Evolutionary conservation across 179 eudicot genomes (phyloP).

Genomic region (Carnegiea gigantea): DNA sequence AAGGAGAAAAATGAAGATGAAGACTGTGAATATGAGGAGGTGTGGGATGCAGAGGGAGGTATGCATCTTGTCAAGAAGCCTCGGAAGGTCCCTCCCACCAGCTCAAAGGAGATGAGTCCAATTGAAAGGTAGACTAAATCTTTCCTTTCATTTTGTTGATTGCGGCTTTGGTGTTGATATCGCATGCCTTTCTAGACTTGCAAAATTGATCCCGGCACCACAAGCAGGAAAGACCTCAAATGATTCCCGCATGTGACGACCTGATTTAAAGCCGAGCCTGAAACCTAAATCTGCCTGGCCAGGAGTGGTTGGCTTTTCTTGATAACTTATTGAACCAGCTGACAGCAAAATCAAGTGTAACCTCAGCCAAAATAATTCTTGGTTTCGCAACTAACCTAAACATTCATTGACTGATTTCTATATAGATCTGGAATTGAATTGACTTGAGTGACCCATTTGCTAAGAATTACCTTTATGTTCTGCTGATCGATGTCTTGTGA

Average conservation of each 20-base stretch:
- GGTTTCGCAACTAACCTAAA: background rate
- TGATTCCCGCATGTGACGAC: background rate
- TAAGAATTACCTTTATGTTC: too few species aligned
- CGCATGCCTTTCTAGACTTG: slow-evolving; percentile 7
- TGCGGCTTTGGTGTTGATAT: background rate
- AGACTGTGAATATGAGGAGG: slow-evolving; percentile 76
- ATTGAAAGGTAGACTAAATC: slow-evolving; percentile 56
- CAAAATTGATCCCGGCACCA: background rate
- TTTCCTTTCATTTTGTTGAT: background rate
- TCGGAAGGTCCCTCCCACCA: slow-evolving; percentile 30
- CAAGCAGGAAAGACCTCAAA: background rate
- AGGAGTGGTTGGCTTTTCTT: background rate
- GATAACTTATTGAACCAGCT: background rate
- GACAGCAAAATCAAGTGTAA: background rate
- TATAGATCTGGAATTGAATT: background rate
- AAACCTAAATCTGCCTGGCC: background rate
- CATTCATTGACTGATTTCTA: background rate
- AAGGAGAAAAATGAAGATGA: slow-evolving; percentile 95
- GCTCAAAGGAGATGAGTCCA: slow-evolving; percentile 45
- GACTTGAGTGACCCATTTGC: background rate
- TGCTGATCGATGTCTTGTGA: too few species aligned
- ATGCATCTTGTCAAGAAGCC: slow-evolving; percentile 88
- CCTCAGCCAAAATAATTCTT: background rate
- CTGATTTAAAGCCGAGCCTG: background rate
- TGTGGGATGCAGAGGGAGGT: slow-evolving; percentile 98